phyloP scores from a whole-genome alignment of 257 asterid species.

The Eustoma russellianum region DNA sequence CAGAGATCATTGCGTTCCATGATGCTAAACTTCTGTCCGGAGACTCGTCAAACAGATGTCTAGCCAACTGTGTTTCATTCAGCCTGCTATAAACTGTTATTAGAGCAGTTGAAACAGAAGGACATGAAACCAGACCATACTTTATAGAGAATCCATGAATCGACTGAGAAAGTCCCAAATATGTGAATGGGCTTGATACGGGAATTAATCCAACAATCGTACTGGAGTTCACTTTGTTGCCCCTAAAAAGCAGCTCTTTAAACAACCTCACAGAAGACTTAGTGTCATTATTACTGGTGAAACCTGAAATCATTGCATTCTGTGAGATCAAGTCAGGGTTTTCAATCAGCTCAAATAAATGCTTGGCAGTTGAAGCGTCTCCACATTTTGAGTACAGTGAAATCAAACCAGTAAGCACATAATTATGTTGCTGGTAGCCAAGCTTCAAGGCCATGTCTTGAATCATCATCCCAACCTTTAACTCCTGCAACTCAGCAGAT shows the following conservation, averaged over 20 bases:
- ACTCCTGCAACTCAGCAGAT: constrained; percentile 63
- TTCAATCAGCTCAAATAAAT: constrained; percentile 44
- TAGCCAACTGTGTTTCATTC: constrained; percentile 54
- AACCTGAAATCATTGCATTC: constrained; percentile 75
- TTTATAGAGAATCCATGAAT: constrained; percentile 64
- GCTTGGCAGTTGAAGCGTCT: constrained; percentile 42
- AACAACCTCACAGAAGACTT: constrained; percentile 46
- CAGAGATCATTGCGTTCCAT: constrained; percentile 95
- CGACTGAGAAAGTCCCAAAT: constrained; percentile 36
- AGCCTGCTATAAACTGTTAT: constrained; percentile 63
- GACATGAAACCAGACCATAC: constrained; percentile 29
- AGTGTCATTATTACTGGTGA: constrained; percentile 38
- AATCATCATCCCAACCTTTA: constrained; percentile 61
- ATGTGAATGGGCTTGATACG: constrained; percentile 62
- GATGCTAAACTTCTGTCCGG: constrained; percentile 57
- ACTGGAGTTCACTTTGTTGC: constrained; percentile 46
- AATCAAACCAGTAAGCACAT: constrained; percentile 69
- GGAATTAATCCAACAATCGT: constrained; percentile 76
- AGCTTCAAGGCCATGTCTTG: constrained; percentile 63
- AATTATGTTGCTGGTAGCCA: constrained; percentile 51
- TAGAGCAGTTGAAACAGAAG: constrained; percentile 72
- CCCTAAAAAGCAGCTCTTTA: constrained; percentile 40
- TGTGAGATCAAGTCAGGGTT: constrained; percentile 66
- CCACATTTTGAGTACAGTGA: constrained; percentile 72
- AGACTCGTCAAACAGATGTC: constrained; percentile 60